Evolutionary conservation across 2,329 filamentous ascomycete genomes (phyloP), one percentile per base, ranked within the genome.

Genomic region (Botrytis sinoallii): DNA sequence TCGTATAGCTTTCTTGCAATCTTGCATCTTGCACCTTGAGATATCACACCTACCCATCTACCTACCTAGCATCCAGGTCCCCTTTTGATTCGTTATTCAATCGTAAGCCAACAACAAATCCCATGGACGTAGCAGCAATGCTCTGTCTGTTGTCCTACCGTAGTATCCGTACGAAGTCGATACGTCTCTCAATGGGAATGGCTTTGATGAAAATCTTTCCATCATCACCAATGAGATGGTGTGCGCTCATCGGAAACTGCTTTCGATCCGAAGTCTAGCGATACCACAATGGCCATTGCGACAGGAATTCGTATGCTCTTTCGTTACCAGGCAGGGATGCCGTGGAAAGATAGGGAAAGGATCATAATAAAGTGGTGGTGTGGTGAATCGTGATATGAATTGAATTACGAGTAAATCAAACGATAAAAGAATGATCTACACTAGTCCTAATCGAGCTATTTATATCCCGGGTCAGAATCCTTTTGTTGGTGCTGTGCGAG

Each of bases 241-340:
- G 6, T 40, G 20, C 3, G 9, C n/a, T 64, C 35, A 32, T 64
- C 61, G 61, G 61, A 64, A 64, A 64, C 40, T 32, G 18, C 4
- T 44, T 32, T 32, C 16, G 40, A 42, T 44, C 60, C 60, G 60
- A 18, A 42, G 25, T n/a, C n/a, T 40, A 46, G 29, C 40, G n/a
- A 32, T 22, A 64, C 61, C 44, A 44, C 32, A 14, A 60, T 22
- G 25, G 52, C 52, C 8, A 64, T 32, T 32, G 40, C 38, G 61
- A 44, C 61, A 44, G 38, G 40, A 44, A 64, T 64, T 64, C 61
- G 61, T 64, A 64, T 64, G 61, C 61, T 44, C 61, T 64, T 32
- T 42, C 61, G 40, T 46, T 12, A n/a, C 38, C 61, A 32, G 10
- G 40, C 61, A 64, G 40, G 61, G 61, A 44, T 64, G 48, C 25